A percentile compares a stretch with the other conserved stretches of the same genome.
These are phyloP conservation scores for Candida insectorum DNA, from an alignment of 805 yeast species.

Conservation along the genomic window DNA sequence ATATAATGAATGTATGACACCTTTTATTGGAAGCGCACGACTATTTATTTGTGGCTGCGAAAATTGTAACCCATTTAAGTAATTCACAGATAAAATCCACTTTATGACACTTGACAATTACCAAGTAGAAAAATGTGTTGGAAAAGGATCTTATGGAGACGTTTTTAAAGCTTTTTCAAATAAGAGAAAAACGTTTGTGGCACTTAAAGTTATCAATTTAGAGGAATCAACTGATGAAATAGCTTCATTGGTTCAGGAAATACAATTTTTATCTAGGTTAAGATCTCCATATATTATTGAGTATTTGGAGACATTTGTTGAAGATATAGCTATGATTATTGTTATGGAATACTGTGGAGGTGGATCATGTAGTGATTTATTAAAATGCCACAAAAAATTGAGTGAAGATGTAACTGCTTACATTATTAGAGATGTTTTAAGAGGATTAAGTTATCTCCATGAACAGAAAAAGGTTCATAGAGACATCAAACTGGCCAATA, in stretches of 20 bases:
- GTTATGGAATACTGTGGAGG: conserved; percentile 96
- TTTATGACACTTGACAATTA: conserved; percentile 18
- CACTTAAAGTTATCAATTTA: conserved; percentile 81
- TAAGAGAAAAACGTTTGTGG: conserved; percentile 49
- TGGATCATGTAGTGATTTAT: conserved; percentile 80
- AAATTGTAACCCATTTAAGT: too few species aligned
- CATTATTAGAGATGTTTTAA: conserved; percentile 59
- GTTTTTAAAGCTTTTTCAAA: conserved; percentile 61
- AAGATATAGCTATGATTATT: conserved; percentile 75
- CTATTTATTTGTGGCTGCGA: conserved; percentile 9
- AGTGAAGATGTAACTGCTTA: conserved; percentile 59
- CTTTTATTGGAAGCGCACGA: too few species aligned
- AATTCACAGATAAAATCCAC: too few species aligned
- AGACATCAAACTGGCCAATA: conserved; percentile 88
- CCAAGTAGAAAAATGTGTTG: conserved; percentile 54
- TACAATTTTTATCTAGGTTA: conserved; percentile 66
- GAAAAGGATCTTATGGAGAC: conserved; percentile 85
- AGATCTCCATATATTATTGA: conserved; percentile 65
- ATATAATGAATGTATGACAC: too few species aligned
- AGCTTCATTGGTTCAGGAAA: conserved; percentile 68
- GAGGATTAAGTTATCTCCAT: conserved; percentile 78
- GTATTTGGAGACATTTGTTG: conserved; percentile 56
- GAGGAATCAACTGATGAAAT: conserved; percentile 80
- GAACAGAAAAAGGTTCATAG: conserved; percentile 75
- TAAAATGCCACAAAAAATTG: conserved; percentile 52